Base-by-base conservation (phyloP, 2,329 filamentous ascomycete species). In the Trichoderma sp. region DNA sequence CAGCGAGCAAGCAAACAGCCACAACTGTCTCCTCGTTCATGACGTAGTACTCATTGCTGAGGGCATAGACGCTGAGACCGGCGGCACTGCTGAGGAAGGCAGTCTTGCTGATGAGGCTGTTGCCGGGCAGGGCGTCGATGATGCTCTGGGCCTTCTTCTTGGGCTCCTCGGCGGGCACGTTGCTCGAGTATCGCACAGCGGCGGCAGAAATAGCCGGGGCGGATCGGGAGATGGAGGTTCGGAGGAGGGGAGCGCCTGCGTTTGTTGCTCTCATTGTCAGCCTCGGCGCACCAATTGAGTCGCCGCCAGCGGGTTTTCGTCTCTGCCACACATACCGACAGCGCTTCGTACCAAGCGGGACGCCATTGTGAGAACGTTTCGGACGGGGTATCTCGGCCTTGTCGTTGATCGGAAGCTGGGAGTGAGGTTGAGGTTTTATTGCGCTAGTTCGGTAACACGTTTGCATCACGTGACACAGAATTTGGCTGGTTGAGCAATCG, bases 41-140 rank as follows among this genome's bases (percentile, higher is more conserved):
- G 80, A 99, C 93, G 84, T 97, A 98, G 86, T 98, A 93, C 89
- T 99, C 95, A 85, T 97, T 99, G 90, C 92, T 96, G 84, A 99
- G 93, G 78, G 93, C 95, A 80, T 95, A 97, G 81, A 97, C 88
- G 77, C 92, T 94, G 76, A 97, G 83, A 84, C 92, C 94, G 77
- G 95, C 92, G 73, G 91, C 90, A 76, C 93, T 94, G 78, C 94
- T 98, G 77, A 99, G 91, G 80, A 97, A 94, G 78, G 95, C 95
- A 75, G 93, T 93, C 90, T 99, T 99, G 82, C 93, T 96, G 79
- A 97, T 84, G 73, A 97, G 86, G 78, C 87, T 94, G 88, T 88
- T 97, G 76, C 96, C 95, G 77, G 95, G 95, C 65, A 99, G 88
- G 72, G 94, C 86, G 77, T 99, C 93, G 78, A 99, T 85, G 82